Percentiles rank a stretch among this genome's conserved stretches.
Evolutionary conservation across 441 rosid genomes (phyloP).

Genomic region (Corymbia calophylla): DNA sequence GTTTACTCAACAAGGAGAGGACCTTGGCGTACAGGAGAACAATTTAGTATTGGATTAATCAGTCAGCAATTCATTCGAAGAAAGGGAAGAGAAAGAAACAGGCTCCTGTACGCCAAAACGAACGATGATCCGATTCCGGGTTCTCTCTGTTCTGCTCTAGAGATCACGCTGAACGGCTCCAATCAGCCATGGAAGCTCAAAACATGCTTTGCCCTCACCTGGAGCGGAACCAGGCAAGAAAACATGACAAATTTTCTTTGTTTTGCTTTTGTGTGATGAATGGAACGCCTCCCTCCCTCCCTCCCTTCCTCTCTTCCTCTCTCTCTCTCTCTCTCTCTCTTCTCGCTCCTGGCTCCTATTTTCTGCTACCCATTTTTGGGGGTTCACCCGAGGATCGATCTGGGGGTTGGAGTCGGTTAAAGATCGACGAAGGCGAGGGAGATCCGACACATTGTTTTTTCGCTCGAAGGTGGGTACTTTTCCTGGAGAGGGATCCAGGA

Average conservation of each 20-base stretch:
- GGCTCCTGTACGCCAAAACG: slow-evolving; percentile 33
- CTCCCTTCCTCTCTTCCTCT: background rate
- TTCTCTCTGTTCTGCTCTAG: background rate
- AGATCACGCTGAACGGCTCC: background rate
- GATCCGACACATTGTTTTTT: background rate
- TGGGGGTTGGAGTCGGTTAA: background rate
- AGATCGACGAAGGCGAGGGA: background rate
- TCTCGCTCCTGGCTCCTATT: background rate
- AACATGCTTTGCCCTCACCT: slow-evolving; percentile 22
- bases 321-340: background rate
- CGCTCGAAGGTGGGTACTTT: background rate
- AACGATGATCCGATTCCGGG: background rate
- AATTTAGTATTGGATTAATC: background rate
- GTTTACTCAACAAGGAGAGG: background rate
- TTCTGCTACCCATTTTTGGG: background rate
- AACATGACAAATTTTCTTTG: background rate
- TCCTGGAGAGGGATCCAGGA: background rate
- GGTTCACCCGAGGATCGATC: background rate
- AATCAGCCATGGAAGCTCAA: slow-evolving; percentile 17
- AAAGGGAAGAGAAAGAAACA: background rate
- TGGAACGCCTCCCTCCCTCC: background rate
- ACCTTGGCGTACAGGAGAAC: slow-evolving; percentile 33
- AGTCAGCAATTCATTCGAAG: background rate
- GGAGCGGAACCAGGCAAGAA: slow-evolving; percentile 36
- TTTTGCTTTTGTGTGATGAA: slow-evolving; percentile 6